These are phyloP conservation scores for Krasilnikovozyma curviuscula DNA, from an alignment of 768 basidiomycete species.

Conservation along the genomic window DNA sequence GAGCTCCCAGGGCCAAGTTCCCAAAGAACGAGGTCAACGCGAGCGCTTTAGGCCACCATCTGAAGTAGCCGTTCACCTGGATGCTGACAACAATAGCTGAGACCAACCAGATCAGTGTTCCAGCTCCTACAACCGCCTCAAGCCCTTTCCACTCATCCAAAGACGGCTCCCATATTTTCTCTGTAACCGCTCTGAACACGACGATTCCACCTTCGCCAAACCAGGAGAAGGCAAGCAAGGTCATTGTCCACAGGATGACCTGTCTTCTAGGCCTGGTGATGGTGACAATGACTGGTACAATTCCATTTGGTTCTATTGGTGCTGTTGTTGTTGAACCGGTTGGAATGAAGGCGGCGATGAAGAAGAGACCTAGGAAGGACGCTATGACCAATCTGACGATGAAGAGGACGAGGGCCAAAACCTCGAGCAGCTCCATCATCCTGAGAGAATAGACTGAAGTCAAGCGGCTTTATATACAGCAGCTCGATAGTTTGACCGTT, in stretches of 20 bases:
- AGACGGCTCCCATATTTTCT: too few species aligned
- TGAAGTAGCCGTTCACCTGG: too few species aligned
- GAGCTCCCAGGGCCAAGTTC: conserved; percentile 16
- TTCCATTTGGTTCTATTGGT: conserved; percentile 8
- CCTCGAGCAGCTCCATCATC: conserved; percentile 36
- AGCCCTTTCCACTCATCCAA: too few species aligned
- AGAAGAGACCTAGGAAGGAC: conserved; percentile 39
- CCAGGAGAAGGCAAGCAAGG: conserved; percentile 16
- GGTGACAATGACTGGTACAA: background rate
- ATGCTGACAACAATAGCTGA: too few species aligned
- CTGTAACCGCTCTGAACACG: conserved; percentile 12
- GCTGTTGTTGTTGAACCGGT: conserved; percentile 2
- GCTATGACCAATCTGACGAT: conserved; percentile 41
- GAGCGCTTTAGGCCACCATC: conserved; percentile 15
- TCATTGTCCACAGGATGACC: conserved; percentile 19
- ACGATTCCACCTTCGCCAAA: conserved; percentile 14
- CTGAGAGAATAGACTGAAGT: conserved; percentile 51
- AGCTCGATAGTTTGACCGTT: too few species aligned
- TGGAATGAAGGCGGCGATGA: conserved; percentile 26
- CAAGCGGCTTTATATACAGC: conserved; percentile 63
- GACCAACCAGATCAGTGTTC: too few species aligned
- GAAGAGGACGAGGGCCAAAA: too few species aligned
- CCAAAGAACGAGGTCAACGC: conserved; percentile 16
- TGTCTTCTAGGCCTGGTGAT: conserved; percentile 3
- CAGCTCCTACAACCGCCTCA: too few species aligned